phyloP scores from a whole-genome alignment of 2,329 filamentous ascomycete species.

The Biscogniauxia mediterranea region DNA sequence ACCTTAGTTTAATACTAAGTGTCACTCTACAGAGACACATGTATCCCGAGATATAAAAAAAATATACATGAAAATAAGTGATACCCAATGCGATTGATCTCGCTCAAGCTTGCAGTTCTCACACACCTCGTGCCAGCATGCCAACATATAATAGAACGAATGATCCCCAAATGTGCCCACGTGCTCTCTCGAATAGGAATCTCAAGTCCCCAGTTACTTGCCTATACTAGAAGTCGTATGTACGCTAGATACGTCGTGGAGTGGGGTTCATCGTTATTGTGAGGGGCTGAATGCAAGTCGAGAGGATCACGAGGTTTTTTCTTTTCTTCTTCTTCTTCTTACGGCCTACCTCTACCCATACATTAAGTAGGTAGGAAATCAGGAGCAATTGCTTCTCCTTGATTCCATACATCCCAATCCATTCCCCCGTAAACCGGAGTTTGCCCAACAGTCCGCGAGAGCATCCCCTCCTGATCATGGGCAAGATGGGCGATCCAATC shows the following conservation, averaged over 20 bases:
- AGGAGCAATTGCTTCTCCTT: not conserved
- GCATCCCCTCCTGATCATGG: not conserved
- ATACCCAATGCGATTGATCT: conserved; percentile 29
- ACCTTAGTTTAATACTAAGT: conserved; percentile 21
- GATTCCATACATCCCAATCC: not conserved
- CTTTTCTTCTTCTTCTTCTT: not conserved
- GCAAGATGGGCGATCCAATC: not conserved
- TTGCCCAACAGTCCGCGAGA: not conserved
- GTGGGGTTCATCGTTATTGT: not conserved
- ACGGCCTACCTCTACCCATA: not conserved
- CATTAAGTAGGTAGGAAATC: not conserved
- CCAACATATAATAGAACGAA: not conserved
- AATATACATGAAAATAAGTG: conserved; percentile 26
- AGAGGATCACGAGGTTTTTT: not conserved
- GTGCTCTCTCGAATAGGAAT: not conserved
- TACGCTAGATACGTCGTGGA: not conserved
- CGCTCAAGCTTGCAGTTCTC: not conserved
- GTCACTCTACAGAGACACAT: conserved; percentile 17
- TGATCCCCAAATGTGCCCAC: not conserved
- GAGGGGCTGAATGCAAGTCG: not conserved
- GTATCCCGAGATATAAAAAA: conserved; percentile 8
- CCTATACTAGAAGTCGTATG: not conserved
- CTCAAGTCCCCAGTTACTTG: not conserved
- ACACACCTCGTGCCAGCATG: not conserved
- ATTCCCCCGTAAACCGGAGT: not conserved